Evolutionary conservation across 2,329 filamentous ascomycete genomes (phyloP).

Genomic region (Aspergillus intermedius): DNA sequence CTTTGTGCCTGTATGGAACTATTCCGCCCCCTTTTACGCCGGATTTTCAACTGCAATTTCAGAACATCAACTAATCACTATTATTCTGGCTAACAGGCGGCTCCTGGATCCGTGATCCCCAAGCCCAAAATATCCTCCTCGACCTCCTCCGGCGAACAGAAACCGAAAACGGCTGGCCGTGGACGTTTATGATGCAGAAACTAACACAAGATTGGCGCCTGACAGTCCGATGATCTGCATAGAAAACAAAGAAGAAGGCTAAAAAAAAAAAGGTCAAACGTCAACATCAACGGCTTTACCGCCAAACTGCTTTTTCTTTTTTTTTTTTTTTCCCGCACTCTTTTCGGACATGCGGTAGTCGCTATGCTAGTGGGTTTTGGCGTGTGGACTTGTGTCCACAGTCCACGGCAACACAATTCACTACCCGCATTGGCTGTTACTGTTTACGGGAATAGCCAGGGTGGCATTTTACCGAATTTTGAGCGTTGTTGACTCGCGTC

Average conservation of each 20-base stretch:
- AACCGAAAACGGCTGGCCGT: constrained; percentile 18
- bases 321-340: no score
- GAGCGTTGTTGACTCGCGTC: no score
- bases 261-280: not conserved
- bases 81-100: constrained; percentile 13
- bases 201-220: constrained; percentile 14
- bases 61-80: not conserved
- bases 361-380: no score
- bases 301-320: no score
- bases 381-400: no score
- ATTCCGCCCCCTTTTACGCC: not conserved
- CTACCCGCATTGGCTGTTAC: no score
- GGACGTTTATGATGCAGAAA: constrained; percentile 14
- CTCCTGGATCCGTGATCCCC: constrained; percentile 25
- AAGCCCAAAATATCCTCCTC: constrained; percentile 17
- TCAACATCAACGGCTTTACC: not conserved
- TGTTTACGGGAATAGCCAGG: no score
- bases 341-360: not conserved
- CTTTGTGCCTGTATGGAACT: constrained; percentile 24
- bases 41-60: not conserved
- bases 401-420: no score
- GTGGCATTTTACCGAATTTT: no score
- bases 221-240: not conserved
- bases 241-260: not conserved
- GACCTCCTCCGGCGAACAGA: constrained; percentile 18